phyloP scores from a whole-genome alignment of 129 eudicot genomes.

The Centella asiatica region DNA sequence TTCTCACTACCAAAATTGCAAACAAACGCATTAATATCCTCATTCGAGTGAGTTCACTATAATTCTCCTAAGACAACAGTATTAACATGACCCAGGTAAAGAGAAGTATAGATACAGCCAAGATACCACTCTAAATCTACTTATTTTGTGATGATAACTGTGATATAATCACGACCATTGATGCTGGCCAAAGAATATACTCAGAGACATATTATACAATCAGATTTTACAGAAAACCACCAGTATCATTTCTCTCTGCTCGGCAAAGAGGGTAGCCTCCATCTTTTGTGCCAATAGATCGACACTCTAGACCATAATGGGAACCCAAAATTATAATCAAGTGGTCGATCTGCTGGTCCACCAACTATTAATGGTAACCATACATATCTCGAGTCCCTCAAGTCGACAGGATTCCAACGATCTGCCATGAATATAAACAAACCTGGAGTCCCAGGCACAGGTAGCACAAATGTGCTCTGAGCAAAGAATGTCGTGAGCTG shows the following conservation, averaged over 20 bases:
- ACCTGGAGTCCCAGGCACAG: constrained; percentile 68
- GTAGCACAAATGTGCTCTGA: constrained; percentile 82
- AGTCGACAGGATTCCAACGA: constrained; percentile 91
- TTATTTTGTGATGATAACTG: not conserved
- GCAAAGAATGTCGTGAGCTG: constrained; percentile 70
- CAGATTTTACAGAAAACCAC: not conserved
- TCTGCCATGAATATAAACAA: constrained; percentile 79
- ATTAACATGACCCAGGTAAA: not conserved
- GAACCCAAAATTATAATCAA: constrained; percentile 81
- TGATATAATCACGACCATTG: not conserved
- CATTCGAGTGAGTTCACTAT: not conserved
- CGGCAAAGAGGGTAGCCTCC: constrained; percentile 70
- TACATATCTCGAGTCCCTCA: constrained; percentile 87
- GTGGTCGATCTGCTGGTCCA: constrained; percentile 77
- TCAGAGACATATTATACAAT: constrained; percentile 8
- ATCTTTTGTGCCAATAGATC: constrained; percentile 81
- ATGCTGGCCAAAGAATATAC: not conserved
- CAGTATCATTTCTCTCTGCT: constrained; percentile 20
- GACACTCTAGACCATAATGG: constrained; percentile 92
- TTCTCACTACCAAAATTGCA: not conserved
- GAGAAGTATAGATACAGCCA: not conserved
- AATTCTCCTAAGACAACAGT: not conserved
- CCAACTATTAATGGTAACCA: constrained; percentile 83
- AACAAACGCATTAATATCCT: not conserved
- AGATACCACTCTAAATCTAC: constrained; percentile 3